Conservation (phyloP, 768 basidiomycete genomes). For the Mycena filopes region DNA sequence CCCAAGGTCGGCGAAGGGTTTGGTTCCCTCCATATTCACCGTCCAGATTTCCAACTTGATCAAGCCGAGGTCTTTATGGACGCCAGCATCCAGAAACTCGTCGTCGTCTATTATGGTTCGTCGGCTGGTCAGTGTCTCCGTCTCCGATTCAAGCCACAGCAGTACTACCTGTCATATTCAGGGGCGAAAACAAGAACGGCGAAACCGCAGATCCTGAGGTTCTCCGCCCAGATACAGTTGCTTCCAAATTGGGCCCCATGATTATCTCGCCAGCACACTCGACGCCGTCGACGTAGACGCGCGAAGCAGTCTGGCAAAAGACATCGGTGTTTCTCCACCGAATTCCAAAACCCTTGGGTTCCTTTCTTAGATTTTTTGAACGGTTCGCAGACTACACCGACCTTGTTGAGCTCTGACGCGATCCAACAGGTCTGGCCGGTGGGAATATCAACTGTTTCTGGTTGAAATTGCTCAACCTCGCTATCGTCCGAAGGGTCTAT, state of each 20-base stretch:
- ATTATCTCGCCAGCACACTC: slow-evolving; percentile 30
- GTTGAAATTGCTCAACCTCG: slow-evolving; percentile 12
- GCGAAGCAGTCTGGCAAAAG: slow-evolving; percentile 24
- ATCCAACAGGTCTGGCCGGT: slow-evolving; percentile 28
- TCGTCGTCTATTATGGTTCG: slow-evolving; percentile 35
- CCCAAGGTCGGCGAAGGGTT: background rate
- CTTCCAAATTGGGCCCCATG: slow-evolving; percentile 16
- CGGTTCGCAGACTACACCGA: background rate
- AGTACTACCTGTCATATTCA: slow-evolving; percentile 31
- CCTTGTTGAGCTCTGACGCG: slow-evolving; percentile 25
- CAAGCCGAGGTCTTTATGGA: slow-evolving; percentile 21
- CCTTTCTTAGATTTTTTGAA: background rate
- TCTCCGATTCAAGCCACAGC: no score
- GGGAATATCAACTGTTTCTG: slow-evolving; percentile 12
- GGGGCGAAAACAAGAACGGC: slow-evolving; percentile 22
- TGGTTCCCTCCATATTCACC: slow-evolving; percentile 20
- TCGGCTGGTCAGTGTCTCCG: no score
- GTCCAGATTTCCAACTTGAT: slow-evolving; percentile 30
- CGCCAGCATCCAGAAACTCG: slow-evolving; percentile 13
- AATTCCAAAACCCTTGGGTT: slow-evolving; percentile 24
- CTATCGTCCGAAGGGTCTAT: background rate
- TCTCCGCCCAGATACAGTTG: slow-evolving; percentile 18
- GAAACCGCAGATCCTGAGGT: slow-evolving; percentile 11
- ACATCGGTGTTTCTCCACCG: slow-evolving; percentile 32
- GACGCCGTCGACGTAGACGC: slow-evolving; percentile 29